Evolutionary conservation across 805 yeast species (phyloP).

Genomic region (Pichia kluyveri): DNA sequence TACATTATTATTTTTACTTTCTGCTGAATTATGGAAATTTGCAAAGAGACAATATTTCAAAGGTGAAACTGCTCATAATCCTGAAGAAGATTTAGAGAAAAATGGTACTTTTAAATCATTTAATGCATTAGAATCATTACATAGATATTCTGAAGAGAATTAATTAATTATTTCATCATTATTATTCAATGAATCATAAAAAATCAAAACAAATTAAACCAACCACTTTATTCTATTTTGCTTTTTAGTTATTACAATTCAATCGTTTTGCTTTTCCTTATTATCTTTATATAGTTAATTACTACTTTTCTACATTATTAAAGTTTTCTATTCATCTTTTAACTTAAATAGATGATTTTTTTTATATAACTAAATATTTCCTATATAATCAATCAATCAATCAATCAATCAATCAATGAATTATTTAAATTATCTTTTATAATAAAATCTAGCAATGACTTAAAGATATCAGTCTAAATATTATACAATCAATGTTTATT

Average conservation of each 20-base stretch:
- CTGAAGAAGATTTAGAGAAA: conserved; percentile 56
- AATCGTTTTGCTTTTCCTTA: no score
- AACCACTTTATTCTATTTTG: no score
- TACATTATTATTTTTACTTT: conserved; percentile 45
- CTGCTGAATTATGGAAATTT: conserved; percentile 62
- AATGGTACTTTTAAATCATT: neutral
- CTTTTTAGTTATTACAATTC: no score
- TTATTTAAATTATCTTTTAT: no score
- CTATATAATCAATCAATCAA: neutral
- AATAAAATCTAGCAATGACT: no score
- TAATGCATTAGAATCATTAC: neutral
- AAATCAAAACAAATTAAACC: no score
- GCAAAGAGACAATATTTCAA: conserved; percentile 47
- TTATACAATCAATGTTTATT: conserved; percentile 11
- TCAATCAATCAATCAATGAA: no score
- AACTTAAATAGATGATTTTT: no score
- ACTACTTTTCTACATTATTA: neutral
- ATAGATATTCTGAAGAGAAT: neutral
- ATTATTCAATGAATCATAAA: no score
- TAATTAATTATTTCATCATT: neutral
- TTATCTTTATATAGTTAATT: no score
- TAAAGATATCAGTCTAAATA: no score
- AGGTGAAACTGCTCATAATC: conserved; percentile 37
- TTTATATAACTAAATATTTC: neutral
- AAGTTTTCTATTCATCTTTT: neutral